phyloP scores from a whole-genome alignment of 2,329 filamentous ascomycete genomes.

The Sporothrix phasma region DNA sequence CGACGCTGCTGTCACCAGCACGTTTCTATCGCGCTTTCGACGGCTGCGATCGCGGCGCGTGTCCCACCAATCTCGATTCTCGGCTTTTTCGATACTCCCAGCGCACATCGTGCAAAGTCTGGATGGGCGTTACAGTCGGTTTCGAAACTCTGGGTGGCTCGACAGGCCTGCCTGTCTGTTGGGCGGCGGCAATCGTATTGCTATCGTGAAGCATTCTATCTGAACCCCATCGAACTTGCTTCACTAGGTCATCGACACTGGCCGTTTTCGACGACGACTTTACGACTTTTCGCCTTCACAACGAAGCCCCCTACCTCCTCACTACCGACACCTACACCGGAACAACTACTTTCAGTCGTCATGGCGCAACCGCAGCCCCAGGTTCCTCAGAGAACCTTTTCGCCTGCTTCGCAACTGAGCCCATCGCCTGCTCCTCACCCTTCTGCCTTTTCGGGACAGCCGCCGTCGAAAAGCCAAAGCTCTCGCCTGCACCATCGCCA shows the following conservation, averaged over 20 bases:
- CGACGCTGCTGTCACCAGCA: neutral
- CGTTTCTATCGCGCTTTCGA: neutral
- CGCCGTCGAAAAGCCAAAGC: conserved; percentile 20
- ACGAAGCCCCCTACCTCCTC: neutral
- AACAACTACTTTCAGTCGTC: neutral
- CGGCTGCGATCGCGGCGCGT: conserved; percentile 5
- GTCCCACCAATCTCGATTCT: neutral
- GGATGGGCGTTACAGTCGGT: conserved; percentile 15
- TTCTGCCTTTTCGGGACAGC: conserved; percentile 20
- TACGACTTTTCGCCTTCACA: no score
- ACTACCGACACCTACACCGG: neutral
- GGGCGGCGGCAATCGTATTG: conserved; percentile 9
- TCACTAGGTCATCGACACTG: neutral
- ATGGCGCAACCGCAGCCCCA: conserved; percentile 55
- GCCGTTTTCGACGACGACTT: neutral
- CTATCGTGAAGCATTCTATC: neutral
- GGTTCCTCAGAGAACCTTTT: conserved; percentile 23
- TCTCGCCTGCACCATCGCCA: conserved; percentile 16
- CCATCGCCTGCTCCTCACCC: conserved; percentile 17
- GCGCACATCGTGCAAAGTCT: conserved; percentile 3
- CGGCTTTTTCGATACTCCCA: neutral
- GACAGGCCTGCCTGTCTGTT: conserved; percentile 42
- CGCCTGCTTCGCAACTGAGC: conserved; percentile 20
- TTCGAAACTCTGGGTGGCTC: conserved; percentile 28
- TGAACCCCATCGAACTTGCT: neutral